Evolutionary conservation across 2,329 filamentous ascomycete species (phyloP).

Genomic region (Pleurostoma richardsiae): DNA sequence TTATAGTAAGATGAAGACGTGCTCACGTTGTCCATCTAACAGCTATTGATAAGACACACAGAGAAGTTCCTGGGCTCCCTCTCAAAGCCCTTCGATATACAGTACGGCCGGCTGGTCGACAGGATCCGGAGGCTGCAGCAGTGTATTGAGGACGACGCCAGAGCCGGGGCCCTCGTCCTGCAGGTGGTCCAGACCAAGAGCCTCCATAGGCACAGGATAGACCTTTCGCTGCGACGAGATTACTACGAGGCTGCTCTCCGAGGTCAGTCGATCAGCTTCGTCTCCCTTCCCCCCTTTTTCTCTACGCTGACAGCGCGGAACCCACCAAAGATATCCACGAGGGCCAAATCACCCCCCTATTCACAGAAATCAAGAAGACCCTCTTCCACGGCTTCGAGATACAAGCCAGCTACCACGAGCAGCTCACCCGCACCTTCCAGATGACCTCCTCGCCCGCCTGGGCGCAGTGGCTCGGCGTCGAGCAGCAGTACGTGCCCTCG

Average conservation of each 20-base stretch:
- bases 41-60: too few relatives aligned
- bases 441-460: conserved; percentile 18
- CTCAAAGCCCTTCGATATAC: conserved; percentile 10
- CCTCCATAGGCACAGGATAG: conserved; percentile 8
- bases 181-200: conserved; percentile 10
- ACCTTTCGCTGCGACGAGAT: conserved; percentile 8
- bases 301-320: background rate
- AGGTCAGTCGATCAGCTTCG: background rate
- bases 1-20: conserved; percentile 1
- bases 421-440: conserved; percentile 16
- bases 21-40: conserved; percentile 1
- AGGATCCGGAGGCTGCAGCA: conserved; percentile 9
- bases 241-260: conserved; percentile 5
- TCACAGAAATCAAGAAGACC: conserved; percentile 12
- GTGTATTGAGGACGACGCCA: conserved; percentile 11
- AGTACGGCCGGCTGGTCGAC: conserved; percentile 10
- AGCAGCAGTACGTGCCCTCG: conserved; percentile 18
- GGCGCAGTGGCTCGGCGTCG: conserved; percentile 17
- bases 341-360: conserved; percentile 5
- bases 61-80: conserved; percentile 1
- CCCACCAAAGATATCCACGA: conserved; percentile 3
- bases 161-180: conserved; percentile 9
- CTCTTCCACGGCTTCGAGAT: conserved; percentile 15
- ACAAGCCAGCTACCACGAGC: conserved; percentile 18
- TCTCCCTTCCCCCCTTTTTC: conserved; percentile 3